These are phyloP conservation scores for Grosmannia huntii DNA, from an alignment of 2,329 filamentous ascomycete genomes.

Conservation along the genomic window DNA sequence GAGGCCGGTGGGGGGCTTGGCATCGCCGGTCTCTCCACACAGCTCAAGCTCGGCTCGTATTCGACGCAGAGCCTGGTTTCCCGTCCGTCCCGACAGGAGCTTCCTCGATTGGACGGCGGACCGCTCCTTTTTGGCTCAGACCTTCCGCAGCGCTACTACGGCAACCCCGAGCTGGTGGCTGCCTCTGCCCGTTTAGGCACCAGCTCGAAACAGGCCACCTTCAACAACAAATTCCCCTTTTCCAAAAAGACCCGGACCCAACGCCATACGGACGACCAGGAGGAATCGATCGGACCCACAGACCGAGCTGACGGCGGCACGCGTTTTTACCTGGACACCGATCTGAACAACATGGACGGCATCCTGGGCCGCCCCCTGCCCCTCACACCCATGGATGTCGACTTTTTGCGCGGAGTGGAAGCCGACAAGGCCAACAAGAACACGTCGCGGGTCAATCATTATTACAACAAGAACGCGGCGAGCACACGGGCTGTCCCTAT, in stretches of 20 bases:
- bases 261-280: constrained; percentile 37
- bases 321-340: constrained; percentile 71
- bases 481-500: not conserved
- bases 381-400: constrained; percentile 56
- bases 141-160: constrained; percentile 17
- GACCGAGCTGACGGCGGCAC: constrained; percentile 40
- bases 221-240: constrained; percentile 52
- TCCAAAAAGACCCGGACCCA: constrained; percentile 39
- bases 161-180: constrained; percentile 16
- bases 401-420: constrained; percentile 32
- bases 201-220: constrained; percentile 33
- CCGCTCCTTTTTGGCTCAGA: constrained; percentile 12
- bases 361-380: constrained; percentile 64
- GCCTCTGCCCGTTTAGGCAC: constrained; percentile 7
- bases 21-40: constrained; percentile 16
- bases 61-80: constrained; percentile 40
- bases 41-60: constrained; percentile 33
- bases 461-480: constrained; percentile 7
- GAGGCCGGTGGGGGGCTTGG: constrained; percentile 16
- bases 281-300: constrained; percentile 46
- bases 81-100: constrained; percentile 35
- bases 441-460: constrained; percentile 9
- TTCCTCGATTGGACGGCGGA: constrained; percentile 23
- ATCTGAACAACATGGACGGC: constrained; percentile 82
- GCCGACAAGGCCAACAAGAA: constrained; percentile 22